These are phyloP conservation scores for Lachnellula occidentalis DNA, from an alignment of 2,329 filamentous ascomycete species.

Conservation along the genomic window DNA sequence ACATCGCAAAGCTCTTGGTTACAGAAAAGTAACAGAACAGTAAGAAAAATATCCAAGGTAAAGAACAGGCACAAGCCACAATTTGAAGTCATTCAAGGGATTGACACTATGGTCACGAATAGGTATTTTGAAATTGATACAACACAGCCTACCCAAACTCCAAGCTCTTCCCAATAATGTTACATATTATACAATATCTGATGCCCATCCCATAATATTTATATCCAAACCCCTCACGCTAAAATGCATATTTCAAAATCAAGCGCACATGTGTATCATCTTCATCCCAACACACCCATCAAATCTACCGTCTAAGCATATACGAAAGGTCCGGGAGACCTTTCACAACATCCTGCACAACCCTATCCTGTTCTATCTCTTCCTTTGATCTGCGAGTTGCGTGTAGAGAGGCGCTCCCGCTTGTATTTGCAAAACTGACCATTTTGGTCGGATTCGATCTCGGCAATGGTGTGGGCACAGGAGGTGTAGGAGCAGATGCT, in stretches of 20 bases:
- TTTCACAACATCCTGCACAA: conserved; percentile 29
- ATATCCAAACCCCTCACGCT: background rate
- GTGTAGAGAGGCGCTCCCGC: background rate
- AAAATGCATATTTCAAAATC: background rate
- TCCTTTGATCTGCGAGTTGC: conserved; percentile 19
- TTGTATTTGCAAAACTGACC: conserved; percentile 2
- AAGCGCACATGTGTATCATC: background rate
- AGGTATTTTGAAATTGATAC: background rate
- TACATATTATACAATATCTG: conserved; percentile 6
- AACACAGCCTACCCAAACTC: background rate
- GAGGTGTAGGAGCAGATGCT: background rate
- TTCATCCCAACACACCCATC: background rate
- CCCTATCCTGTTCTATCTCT: conserved; percentile 29
- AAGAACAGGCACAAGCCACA: too few species aligned
- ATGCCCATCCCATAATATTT: background rate
- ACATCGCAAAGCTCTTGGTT: too few species aligned
- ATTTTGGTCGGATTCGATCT: conserved; percentile 2
- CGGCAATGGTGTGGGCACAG: conserved; percentile 2
- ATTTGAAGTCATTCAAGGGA: too few species aligned
- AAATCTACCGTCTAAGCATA: conserved; percentile 29
- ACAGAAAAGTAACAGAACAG: too few species aligned
- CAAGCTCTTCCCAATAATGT: background rate
- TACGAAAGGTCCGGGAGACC: conserved; percentile 32
- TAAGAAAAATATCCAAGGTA: too few species aligned
- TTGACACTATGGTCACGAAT: too few species aligned